Evolutionary conservation across 1,284 basidiomycete species (phyloP), one percentile per base, ranked within the genome.

Genomic region (Papiliotrema fonsecae): DNA sequence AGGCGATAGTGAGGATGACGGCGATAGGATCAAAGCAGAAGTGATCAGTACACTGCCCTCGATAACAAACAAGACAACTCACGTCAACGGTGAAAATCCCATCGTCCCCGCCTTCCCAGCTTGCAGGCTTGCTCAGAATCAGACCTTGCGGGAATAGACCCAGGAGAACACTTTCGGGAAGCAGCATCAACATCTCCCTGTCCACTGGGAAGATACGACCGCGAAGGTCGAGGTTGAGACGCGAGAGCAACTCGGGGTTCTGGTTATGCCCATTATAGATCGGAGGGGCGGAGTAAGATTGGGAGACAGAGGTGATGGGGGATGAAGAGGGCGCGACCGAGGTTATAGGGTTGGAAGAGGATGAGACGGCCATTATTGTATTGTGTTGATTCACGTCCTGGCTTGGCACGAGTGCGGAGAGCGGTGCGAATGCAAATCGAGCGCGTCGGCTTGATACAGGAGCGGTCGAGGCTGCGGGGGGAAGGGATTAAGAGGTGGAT

Each of bases 141-240:
- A 98, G 83, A 10, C 96, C 94, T 66, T 98, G 97, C 13, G 94
- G 94, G 69, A 98, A 98, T 49, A 98, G 79, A 72, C 94, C 97
- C 42, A 99, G 79, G 51, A 99, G 77, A 40, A 99, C 90, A 24
- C 88, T 92, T 80, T 99, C 94, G 7, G 94, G 94, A 27, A 99
- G 78, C 71, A 94, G 92, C 92, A 98, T 97, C 71, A 99, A 87
- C 27, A 88, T 92, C 76, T 97, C 94, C 61, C 96, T 82, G 76
- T 98, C 96, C 49, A 99, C 91, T 50, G 88, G 85, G 77, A 97
- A 96, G 60, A 91, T 84, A 59, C 78, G 81, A 52, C 92, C 92
- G 56, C 94, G 84, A 43, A 99, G 79, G 75, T 97, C 94, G 61
- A 99, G 84, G 50, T 88, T 82, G 58, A 98, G 81, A 55, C 89